These are phyloP conservation scores for Gastrolobium bilobum DNA, from an alignment of 306 rosid species.

Conservation along the genomic window DNA sequence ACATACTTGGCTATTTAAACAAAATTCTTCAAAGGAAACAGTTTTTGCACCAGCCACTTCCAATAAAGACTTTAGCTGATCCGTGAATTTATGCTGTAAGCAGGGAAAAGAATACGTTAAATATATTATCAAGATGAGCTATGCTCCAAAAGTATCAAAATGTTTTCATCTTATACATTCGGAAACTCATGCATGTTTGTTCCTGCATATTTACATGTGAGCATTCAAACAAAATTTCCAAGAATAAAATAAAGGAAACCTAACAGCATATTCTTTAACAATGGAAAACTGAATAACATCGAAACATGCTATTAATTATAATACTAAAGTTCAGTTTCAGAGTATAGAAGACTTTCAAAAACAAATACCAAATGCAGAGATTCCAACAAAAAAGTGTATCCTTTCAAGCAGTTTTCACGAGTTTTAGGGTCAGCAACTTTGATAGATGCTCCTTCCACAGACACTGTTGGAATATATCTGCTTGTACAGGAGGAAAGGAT, in stretches of 20 bases:
- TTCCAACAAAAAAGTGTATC: constrained; percentile 81
- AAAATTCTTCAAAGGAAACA: constrained; percentile 64
- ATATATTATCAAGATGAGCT: constrained; percentile 34
- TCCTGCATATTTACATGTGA: constrained; percentile 11
- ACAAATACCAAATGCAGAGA: constrained; percentile 62
- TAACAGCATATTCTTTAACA: constrained; percentile 24
- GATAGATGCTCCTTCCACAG: constrained; percentile 72
- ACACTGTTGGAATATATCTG: constrained; percentile 77
- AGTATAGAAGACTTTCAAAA: constrained; percentile 31
- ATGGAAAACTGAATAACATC: constrained; percentile 29
- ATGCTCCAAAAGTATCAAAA: constrained; percentile 35
- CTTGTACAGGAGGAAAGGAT: constrained; percentile 34
- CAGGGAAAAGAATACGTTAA: constrained; percentile 39
- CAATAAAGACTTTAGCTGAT: constrained; percentile 67
- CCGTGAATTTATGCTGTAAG: constrained; percentile 72
- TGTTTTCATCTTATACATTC: constrained; percentile 29
- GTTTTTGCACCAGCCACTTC: constrained; percentile 80
- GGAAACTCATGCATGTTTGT: constrained; percentile 16
- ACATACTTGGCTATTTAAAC: constrained; percentile 73
- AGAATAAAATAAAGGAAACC: constrained; percentile 19
- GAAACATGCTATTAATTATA: constrained; percentile 26
- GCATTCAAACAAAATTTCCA: constrained; percentile 2
- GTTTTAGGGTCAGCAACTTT: constrained; percentile 72
- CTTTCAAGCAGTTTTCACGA: constrained; percentile 82
- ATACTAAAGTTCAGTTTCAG: constrained; percentile 17